A percentile compares a stretch with the other conserved stretches of the same genome.
These are phyloP conservation scores for Aciculosporium take DNA, from an alignment of 2,329 filamentous ascomycete species.

Conservation along the genomic window DNA sequence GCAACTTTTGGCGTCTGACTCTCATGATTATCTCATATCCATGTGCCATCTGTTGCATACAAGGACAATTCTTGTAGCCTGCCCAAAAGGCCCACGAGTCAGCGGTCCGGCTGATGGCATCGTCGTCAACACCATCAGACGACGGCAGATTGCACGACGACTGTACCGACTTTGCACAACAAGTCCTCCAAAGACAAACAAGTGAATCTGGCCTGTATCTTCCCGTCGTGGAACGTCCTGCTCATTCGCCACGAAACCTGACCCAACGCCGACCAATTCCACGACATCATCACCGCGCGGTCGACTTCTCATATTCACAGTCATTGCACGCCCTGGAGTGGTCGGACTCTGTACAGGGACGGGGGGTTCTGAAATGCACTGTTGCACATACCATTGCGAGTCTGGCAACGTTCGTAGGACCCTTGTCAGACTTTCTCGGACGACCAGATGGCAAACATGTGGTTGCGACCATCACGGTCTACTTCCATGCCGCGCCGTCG, in stretches of 20 bases:
- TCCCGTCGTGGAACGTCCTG: background rate
- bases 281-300: background rate
- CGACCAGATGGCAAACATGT: slow-evolving; percentile 79
- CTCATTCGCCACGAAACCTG: background rate
- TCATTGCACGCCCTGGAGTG: slow-evolving; percentile 24
- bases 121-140: slow-evolving; percentile 2
- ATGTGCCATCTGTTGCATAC: background rate
- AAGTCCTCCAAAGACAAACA: background rate
- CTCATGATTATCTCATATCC: background rate
- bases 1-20: background rate
- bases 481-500: slow-evolving; percentile 75
- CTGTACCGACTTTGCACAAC: background rate
- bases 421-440: slow-evolving; percentile 58
- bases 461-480: slow-evolving; percentile 78
- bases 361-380: slow-evolving; percentile 72
- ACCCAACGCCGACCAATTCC: background rate
- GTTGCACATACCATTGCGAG: slow-evolving; percentile 72
- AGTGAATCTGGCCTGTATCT: background rate
- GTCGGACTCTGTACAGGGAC: slow-evolving; percentile 52
- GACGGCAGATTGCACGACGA: slow-evolving; percentile 5
- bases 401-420: slow-evolving; percentile 63
- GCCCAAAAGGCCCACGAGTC: background rate
- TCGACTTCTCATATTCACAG: background rate
- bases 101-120: background rate
- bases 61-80: background rate